These are phyloP conservation scores for Crassisporium funariophilum DNA, from an alignment of 768 basidiomycete species.

Conservation along the genomic window DNA sequence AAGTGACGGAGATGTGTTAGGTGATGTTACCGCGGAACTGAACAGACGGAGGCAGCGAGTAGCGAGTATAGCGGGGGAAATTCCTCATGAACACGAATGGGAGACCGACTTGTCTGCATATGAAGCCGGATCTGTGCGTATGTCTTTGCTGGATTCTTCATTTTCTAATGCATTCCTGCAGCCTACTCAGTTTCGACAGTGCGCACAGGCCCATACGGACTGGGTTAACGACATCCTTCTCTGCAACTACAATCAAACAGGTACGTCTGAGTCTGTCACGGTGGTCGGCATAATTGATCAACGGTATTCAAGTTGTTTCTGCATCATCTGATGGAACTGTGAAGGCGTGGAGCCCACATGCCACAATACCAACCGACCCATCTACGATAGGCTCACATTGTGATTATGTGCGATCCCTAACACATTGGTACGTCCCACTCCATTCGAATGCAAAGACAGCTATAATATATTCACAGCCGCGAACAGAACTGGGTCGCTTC, in stretches of 20 bases:
- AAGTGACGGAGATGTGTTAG: slow-evolving; percentile 78
- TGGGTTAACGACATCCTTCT: slow-evolving; percentile 96
- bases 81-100: slow-evolving; percentile 78
- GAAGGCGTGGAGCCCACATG: slow-evolving; percentile 91
- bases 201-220: slow-evolving; percentile 86
- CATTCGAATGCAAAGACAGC: background rate
- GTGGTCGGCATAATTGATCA: background rate
- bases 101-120: slow-evolving; percentile 66
- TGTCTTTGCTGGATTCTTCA: background rate
- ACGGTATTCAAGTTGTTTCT: slow-evolving; percentile 65
- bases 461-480: slow-evolving; percentile 47
- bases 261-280: slow-evolving; percentile 41
- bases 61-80: slow-evolving; percentile 33
- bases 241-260: slow-evolving; percentile 89
- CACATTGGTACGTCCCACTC: slow-evolving; percentile 59
- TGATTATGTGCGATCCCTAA: slow-evolving; percentile 87
- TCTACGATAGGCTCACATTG: slow-evolving; percentile 68
- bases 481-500: slow-evolving; percentile 88
- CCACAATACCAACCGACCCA: slow-evolving; percentile 58
- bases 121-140: slow-evolving; percentile 50
- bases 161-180: slow-evolving; percentile 6
- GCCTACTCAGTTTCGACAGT: slow-evolving; percentile 71
- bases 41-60: slow-evolving; percentile 37
- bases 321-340: slow-evolving; percentile 96
- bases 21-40: slow-evolving; percentile 53